Evolutionary conservation across 352 stramenopile species (phyloP), one percentile per base, ranked within the genome.

Genomic region (Phytophthora cactorum): DNA sequence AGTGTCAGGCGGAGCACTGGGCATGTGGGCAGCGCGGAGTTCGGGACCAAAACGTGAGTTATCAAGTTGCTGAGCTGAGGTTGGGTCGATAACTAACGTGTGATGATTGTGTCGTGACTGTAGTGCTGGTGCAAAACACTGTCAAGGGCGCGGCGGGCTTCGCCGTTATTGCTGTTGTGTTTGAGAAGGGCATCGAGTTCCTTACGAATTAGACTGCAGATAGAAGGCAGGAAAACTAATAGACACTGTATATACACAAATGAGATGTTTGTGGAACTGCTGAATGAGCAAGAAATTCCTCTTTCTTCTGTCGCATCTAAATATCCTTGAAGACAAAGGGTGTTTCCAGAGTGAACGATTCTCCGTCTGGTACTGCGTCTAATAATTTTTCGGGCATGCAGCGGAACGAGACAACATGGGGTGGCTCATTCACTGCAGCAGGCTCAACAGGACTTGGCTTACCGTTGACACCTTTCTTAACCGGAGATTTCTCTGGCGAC

Each of bases 151-250:
- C 86, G 2, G 84, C 81, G 7, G 84, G 86, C 38, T 96, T 96
- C 60, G 85, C 87, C 3, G 79, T 78, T 51, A 93, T 96, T 82
- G 87, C 85, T 29, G 87, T 94, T 22, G 83, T 94, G 27, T 94
- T 96, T 73, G 89, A 96, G 56, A 95, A 92, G 63, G 82, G 76
- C 31, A 86, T 92, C 31, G 86, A 95, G 67, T 68, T 85, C 54
- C 72, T 93, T 10, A 82, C 70, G 4, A 70, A 66, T 36, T 74
- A 65, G 69, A 72, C 49, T 63, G 29, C 52, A 60, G 46, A 39
- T 58, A 56, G 66, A 69, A 8, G 9, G 12, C 31, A 44, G 43
- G 55, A 36, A 43, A 44, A 58, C n/a, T 45, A 72, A 72, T 72
- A 72, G 63, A 76, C 50, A 45, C 53, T 52, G 43, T 65, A 68